Conservation (phyloP, 78 protist genomes). For the Dictyostelium brefeldianum region DNA sequence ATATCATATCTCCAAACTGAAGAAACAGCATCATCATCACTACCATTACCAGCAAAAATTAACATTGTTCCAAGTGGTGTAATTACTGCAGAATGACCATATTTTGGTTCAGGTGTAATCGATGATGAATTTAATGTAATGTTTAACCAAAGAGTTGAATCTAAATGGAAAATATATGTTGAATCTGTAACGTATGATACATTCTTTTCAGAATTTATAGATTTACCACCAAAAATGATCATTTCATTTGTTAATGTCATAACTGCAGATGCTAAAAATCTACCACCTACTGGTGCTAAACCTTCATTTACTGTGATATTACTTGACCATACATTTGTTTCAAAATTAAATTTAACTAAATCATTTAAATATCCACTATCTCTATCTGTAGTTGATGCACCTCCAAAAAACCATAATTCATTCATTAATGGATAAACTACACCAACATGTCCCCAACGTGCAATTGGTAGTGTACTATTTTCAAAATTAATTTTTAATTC, state of each 20-base stretch:
- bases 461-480: constrained; percentile 2
- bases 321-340: constrained; percentile 8
- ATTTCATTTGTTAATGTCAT: constrained; percentile 34
- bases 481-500: background rate
- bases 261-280: background rate
- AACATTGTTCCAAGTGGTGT: constrained; percentile 58
- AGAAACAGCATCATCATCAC: background rate
- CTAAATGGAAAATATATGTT: constrained; percentile 6
- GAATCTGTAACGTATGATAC: background rate
- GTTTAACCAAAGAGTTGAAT: background rate
- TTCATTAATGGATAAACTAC: constrained; percentile 16
- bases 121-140: background rate
- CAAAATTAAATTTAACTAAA: constrained; percentile 37
- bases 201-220: background rate
- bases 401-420: constrained; percentile 38
- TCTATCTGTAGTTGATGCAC: background rate
- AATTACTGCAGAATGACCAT: constrained; percentile 7
- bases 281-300: background rate
- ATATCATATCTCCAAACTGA: constrained; percentile 22
- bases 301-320: background rate
- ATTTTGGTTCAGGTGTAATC: background rate
- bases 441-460: constrained; percentile 61
- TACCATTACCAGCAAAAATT: constrained; percentile 44
- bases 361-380: background rate
- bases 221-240: constrained; percentile 55